phyloP scores from a whole-genome alignment of 78 protist genomes.

The Reticulomyxa filosa region DNA sequence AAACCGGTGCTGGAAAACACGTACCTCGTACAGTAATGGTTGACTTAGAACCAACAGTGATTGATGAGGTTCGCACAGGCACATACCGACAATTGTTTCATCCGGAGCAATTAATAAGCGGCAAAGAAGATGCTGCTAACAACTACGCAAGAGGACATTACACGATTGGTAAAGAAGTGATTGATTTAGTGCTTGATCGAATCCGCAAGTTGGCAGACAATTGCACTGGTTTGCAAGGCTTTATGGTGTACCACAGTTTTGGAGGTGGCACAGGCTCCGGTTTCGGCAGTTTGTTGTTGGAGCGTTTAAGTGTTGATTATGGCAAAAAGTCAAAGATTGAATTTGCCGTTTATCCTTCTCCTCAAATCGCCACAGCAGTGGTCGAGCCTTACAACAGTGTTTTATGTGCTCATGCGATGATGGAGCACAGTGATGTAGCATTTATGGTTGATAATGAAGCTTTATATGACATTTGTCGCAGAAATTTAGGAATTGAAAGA shows the following conservation, averaged over 20 bases:
- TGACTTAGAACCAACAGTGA: slow-evolving; percentile 81
- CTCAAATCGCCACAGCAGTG: slow-evolving; percentile 81
- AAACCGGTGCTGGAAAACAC: slow-evolving; percentile 57
- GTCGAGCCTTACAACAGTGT: slow-evolving; percentile 98
- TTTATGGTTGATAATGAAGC: slow-evolving; percentile 81
- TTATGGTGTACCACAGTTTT: slow-evolving; percentile 19
- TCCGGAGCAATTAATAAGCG: slow-evolving; percentile 88
- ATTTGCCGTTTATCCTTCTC: slow-evolving; percentile 70
- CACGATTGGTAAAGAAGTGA: background rate
- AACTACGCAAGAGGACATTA: slow-evolving; percentile 70
- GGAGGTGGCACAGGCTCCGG: slow-evolving; percentile 35
- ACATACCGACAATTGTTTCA: slow-evolving; percentile 82
- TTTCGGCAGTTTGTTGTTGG: slow-evolving; percentile 54
- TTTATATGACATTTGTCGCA: slow-evolving; percentile 90
- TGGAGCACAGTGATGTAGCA: slow-evolving; percentile 85
- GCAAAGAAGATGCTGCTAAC: slow-evolving; percentile 97
- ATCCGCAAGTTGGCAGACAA: slow-evolving; percentile 28
- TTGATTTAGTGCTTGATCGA: slow-evolving; percentile 38
- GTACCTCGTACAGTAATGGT: slow-evolving; percentile 39
- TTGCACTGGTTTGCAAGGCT: slow-evolving; percentile 27
- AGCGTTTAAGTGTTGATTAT: slow-evolving; percentile 72
- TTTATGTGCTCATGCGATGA: slow-evolving; percentile 69
- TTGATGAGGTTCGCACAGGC: slow-evolving; percentile 82
- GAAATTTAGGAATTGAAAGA: slow-evolving; percentile 69
- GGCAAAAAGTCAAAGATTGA: slow-evolving; percentile 90